Base-by-base conservation (phyloP, 2,329 filamentous ascomycete genomes). In the Botrytis sinoallii region DNA sequence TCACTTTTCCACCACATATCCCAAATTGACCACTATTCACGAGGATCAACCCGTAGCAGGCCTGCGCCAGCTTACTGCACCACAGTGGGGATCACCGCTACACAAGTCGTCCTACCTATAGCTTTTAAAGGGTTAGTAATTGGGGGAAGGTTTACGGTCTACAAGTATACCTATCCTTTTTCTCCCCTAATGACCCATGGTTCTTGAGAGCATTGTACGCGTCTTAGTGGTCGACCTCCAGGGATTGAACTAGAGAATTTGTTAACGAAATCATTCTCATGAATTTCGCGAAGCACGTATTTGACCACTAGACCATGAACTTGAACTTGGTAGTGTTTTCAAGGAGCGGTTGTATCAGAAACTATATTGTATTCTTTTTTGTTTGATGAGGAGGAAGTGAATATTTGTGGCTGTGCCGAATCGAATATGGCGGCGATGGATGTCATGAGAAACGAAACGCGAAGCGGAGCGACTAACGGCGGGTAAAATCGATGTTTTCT, bases 101-200 rank as follows among this genome's bases (percentile, higher is more conserved):
- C 69, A 64, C 35, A 71, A 64, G 59, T 29, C 35, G 69, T 29
- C 42, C 69, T 71, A 64, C 61, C 69, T 71, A 71, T 38, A 71
- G 42, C 57, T 63, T 71, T 71, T 71, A 32, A 4, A 7, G 16
- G 55, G 55, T 52, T 40, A 55, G 10, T 38, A 4, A 57, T 57
- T 29, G 16, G 38, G 52, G 46, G 32, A 18, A 40, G 40, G 38
- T 40, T 40, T 22, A 18, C 48, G 32, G 61, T 46, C 61, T 65
- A 65, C 61, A 57, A 25, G 29, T 65, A 65, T 65, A 65, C 61
- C n/a, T 46, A 65, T 46, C 61, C 61, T 44, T 46, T 38, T 35
- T 66, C 63, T 66, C 63, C 20, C 63, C 42, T 48, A 4, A 38
- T 38, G 29, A 61, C 38, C 42, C 29, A 18, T 44, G 57, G 42